Evolutionary conservation across 2,329 filamentous ascomycete genomes (phyloP), one percentile per base, ranked within the genome.

Genomic region (Zasmidium cellare): DNA sequence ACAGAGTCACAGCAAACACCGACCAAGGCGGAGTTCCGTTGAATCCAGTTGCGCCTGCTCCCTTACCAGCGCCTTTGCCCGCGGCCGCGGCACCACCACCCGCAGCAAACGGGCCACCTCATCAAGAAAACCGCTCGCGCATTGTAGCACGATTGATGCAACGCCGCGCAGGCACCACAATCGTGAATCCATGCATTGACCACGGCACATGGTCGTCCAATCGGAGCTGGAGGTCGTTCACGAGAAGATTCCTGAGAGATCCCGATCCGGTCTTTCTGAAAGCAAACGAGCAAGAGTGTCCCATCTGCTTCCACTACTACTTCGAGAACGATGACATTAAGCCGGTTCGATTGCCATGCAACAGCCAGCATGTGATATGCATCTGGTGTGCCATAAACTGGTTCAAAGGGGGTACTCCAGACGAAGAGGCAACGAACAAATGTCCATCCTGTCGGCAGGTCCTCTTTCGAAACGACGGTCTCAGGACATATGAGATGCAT

Each of bases 341-440:
- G 14, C 50, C 50, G 23, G 22, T 52, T 20, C 50, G 50, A 9
- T 20, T 52, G 18, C 50, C 50, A 12, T 52, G 50, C n/a, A 9
- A 24, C 12, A 28, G 50, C 2, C 11, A 24, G n/a, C 50, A 52
- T 25, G 31, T 45, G 5, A 52, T 52, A 9, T 52, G 50, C 31
- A 7, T 11, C 3, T 5, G 14, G 12, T 52, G 50, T 24, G 50
- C 50, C n/a, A 2, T 2, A 14, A 2, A 14, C 11, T 52, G 50
- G 50, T 52, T 52, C 20, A 22, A 12, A 23, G 12, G 16, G 35
- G n/a, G 11, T 41, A n/a, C n/a, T n/a, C n/a, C n/a, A n/a, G 35
- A 16, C 35, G 35, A 41, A 5, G 35, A 41, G 46, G 46, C 22
- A 28, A 49, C 5, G 2, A 49, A 49, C 19, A 5, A 24, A 9